Evolutionary conservation across 768 basidiomycete genomes (phyloP).

Genomic region (Trametes cingulata): DNA sequence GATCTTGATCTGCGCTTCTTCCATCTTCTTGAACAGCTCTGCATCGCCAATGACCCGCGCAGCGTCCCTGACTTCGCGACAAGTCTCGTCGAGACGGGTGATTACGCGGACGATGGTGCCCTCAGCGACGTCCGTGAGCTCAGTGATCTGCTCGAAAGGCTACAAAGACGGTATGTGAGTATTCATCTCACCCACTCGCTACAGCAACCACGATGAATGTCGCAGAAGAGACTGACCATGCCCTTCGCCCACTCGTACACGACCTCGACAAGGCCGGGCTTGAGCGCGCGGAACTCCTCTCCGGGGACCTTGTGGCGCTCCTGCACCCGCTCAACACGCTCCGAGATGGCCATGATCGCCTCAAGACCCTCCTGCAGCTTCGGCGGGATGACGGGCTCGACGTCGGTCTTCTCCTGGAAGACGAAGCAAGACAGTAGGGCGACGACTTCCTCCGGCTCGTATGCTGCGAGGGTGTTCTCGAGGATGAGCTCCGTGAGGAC

Average conservation of each 20-base stretch:
- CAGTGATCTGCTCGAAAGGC: conserved; percentile 95
- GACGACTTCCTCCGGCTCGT: conserved; percentile 95
- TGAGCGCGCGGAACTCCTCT: conserved; percentile 80
- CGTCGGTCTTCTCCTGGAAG: conserved; percentile 97
- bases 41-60: conserved; percentile 97
- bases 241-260: conserved; percentile 99
- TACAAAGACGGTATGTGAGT: conserved; percentile 34
- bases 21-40: conserved; percentile 97
- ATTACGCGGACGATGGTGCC: conserved; percentile 97
- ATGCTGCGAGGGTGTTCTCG: conserved; percentile 88
- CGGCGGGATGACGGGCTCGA: conserved; percentile 78
- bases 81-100: conserved; percentile 94
- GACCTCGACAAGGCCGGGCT: conserved; percentile 91
- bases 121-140: conserved; percentile 91
- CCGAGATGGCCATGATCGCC: conserved; percentile 74
- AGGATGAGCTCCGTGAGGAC: conserved; percentile 95
- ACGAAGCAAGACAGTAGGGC: conserved; percentile 95
- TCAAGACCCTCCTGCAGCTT: conserved; percentile 81
- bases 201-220: neutral
- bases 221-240: conserved; percentile 64
- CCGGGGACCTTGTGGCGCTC: conserved; percentile 74
- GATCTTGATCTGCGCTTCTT: conserved; percentile 89
- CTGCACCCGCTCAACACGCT: conserved; percentile 79
- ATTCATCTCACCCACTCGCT: neutral
- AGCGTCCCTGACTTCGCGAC: conserved; percentile 94